Percentiles rank a stretch among this genome's conserved stretches.
phyloP scores from a whole-genome alignment of 2,329 filamentous ascomycete species.

The Leptographium wingfieldii region DNA sequence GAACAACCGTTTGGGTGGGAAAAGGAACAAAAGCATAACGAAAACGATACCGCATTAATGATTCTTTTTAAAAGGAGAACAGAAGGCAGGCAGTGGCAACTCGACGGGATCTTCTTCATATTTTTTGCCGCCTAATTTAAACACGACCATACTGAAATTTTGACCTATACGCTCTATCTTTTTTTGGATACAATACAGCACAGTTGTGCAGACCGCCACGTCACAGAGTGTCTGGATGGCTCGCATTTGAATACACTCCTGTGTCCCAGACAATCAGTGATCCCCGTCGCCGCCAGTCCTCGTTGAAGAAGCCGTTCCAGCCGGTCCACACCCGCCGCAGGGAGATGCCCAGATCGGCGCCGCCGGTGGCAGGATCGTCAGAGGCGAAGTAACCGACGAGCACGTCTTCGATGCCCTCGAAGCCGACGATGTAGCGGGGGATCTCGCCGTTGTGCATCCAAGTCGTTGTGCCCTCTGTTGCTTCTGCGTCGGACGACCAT shows the following conservation, averaged over 20 bases:
- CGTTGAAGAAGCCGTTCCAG: conserved; percentile 50
- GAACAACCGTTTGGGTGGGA: neutral
- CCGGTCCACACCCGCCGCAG: conserved; percentile 39
- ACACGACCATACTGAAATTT: neutral
- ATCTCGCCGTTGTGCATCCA: conserved; percentile 20
- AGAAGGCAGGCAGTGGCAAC: neutral
- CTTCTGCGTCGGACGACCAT: neutral
- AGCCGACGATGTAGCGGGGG: conserved; percentile 48
- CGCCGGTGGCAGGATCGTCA: conserved; percentile 15
- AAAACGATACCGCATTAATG: no score
- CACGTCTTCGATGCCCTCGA: conserved; percentile 43
- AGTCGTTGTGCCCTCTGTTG: neutral
- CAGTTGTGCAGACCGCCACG: neutral
- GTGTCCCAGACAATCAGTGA: conserved; percentile 49
- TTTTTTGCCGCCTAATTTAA: neutral
- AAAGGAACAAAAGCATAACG: neutral
- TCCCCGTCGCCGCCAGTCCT: conserved; percentile 45
- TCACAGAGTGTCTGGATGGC: conserved; percentile 8
- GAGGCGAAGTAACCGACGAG: conserved; percentile 28
- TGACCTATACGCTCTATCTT: neutral
- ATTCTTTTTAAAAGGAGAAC: neutral
- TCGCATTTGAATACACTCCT: conserved; percentile 18
- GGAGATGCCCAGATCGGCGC: conserved; percentile 27
- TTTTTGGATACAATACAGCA: neutral
- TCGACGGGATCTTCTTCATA: neutral